Evolutionary conservation across 306 rosid species (phyloP), one percentile per base, ranked within the genome.

Genomic region (Begonia loranthoides): DNA sequence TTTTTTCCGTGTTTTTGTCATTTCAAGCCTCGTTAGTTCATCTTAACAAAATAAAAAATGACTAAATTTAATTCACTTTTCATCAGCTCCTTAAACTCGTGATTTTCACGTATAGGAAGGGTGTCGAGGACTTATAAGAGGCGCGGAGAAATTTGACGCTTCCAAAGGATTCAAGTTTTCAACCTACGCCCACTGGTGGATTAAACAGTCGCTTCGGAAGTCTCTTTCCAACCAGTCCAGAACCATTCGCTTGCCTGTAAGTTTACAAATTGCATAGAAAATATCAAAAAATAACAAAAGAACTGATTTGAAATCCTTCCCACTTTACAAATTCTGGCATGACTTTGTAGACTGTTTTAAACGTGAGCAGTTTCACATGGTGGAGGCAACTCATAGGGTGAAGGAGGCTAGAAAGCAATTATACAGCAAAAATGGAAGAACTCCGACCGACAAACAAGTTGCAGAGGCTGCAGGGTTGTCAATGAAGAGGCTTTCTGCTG

Each of bases 151-250:
- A 75, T 90, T 80, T 66, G 97, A 90, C 64, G 95, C 83, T 50
- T 76, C 97, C 52, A 90, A 82, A 72, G 97, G 97, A 59, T 90
- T 90, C 66, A 90, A 82, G 79, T 90, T 90, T 81, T 90, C 97
- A 46, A 90, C 97, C 70, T 90, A 90, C 60, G 97, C 95, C 49
- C 97, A 90, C 51, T 90, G 97, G 97, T 90, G 97, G 97, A 90
- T 90, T 60, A 90, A 82, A 73, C 95, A 85, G 71, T 77, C 95
- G 6, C 87, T 90, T 67, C 83, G 92, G 47, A 82, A 82, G 64
- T 78, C 87, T 54, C 87, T 90, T 62, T 80, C 94, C 46, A 86
- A 80, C 61, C 97, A 78, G 71, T 82, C 95, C 36, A 74, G 95
- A 61, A 82, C 85, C 36, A 85, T 90, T 66, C 95, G 97, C 70